Conservation (phyloP, 164 flowering plant genomes). For the Piper longum region DNA sequence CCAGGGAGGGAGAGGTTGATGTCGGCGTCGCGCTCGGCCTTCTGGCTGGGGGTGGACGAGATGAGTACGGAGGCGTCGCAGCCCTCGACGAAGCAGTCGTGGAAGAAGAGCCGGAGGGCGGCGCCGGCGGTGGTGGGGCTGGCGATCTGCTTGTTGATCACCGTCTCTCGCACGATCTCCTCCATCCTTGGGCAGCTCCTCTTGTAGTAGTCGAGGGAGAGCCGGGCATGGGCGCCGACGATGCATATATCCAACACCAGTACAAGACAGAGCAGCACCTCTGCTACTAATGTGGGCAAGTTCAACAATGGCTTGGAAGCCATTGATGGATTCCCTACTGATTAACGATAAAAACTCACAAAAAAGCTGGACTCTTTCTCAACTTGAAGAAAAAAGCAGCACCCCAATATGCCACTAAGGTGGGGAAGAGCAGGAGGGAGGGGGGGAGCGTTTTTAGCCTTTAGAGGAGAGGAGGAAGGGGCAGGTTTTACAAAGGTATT, state of each 20-base stretch:
- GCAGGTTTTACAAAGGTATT: no score
- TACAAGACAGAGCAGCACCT: not conserved
- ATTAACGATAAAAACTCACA: not conserved
- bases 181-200: constrained; percentile 31
- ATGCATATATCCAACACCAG: constrained; percentile 4
- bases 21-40: constrained; percentile 61
- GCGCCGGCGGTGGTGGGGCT: constrained; percentile 60
- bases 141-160: constrained; percentile 34
- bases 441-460: no score
- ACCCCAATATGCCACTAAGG: no score
- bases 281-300: not conserved
- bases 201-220: constrained; percentile 32
- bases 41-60: constrained; percentile 36
- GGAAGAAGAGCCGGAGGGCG: constrained; percentile 48
- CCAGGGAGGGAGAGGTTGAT: constrained; percentile 66
- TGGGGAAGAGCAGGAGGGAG: no score
- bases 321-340: not conserved
- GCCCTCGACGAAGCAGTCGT: constrained; percentile 49
- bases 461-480: no score
- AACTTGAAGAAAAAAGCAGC: no score
- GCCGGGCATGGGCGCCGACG: constrained; percentile 11
- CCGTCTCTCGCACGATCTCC: constrained; percentile 22
- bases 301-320: not conserved
- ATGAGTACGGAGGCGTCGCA: constrained; percentile 56
- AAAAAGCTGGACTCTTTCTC: not conserved